Evolutionary conservation across 805 yeast genomes (phyloP).

Genomic region (Zygoascus biomembranicola): DNA sequence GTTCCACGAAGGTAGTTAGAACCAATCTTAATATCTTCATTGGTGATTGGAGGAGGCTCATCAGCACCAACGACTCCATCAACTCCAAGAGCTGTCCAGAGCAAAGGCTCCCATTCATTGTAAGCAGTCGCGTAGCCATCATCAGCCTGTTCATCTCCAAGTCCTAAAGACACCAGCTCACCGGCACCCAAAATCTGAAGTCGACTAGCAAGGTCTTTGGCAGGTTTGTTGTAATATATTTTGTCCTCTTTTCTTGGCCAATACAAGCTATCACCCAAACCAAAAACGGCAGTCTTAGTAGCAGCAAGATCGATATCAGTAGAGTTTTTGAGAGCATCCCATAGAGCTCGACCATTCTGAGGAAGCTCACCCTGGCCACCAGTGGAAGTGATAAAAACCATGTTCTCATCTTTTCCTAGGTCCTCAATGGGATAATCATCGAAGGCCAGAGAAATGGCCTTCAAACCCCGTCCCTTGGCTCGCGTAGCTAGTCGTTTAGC

Average conservation of each 20-base stretch:
- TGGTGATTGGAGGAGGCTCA: constrained; percentile 90
- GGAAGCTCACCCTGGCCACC: constrained; percentile 88
- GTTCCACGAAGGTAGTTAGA: constrained; percentile 90
- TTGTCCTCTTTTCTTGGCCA: constrained; percentile 98
- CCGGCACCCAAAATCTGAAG: constrained; percentile 65
- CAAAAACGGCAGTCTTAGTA: constrained; percentile 56
- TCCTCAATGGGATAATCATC: constrained; percentile 70
- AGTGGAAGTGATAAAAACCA: constrained; percentile 63
- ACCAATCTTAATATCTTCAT: constrained; percentile 88
- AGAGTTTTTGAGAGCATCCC: constrained; percentile 62
- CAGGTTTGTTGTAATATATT: constrained; percentile 89
- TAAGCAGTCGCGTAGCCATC: constrained; percentile 94
- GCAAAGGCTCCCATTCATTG: constrained; percentile 69
- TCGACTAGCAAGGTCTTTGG: constrained; percentile 59
- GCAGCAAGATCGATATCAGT: constrained; percentile 55
- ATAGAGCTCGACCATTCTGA: constrained; percentile 66
- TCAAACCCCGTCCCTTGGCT: constrained; percentile 72
- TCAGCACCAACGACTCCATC: constrained; percentile 71
- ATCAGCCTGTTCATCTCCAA: constrained; percentile 97
- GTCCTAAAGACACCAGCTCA: constrained; percentile 64
- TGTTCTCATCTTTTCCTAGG: constrained; percentile 58
- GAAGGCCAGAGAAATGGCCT: constrained; percentile 56
- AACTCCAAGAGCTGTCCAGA: constrained; percentile 89
- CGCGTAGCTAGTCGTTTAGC: constrained; percentile 73
- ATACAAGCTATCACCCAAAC: constrained; percentile 75